Conservation (phyloP, 768 basidiomycete genomes). For the Dacryopinax spathularia region DNA sequence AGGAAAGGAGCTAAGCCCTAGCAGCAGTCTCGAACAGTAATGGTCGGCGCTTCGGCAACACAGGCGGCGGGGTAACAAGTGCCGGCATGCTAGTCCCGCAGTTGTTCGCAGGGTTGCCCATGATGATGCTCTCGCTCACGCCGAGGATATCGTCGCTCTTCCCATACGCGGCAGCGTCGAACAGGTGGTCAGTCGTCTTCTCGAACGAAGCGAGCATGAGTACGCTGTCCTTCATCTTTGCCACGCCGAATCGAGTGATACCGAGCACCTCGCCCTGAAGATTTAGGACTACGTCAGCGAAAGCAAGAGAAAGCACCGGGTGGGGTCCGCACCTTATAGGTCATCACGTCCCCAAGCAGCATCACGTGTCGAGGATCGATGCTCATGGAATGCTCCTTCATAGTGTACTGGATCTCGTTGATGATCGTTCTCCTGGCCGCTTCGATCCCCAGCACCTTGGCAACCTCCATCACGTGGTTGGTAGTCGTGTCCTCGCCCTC, state of each 20-base stretch:
- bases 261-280: slow-evolving; percentile 86
- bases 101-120: slow-evolving; percentile 90
- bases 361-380: slow-evolving; percentile 98
- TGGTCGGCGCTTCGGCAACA: slow-evolving; percentile 19
- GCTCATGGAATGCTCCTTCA: slow-evolving; percentile 94
- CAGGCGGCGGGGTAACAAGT: slow-evolving; percentile 25
- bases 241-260: slow-evolving; percentile 96
- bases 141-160: slow-evolving; percentile 92
- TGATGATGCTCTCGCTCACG: slow-evolving; percentile 98
- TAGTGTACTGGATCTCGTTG: slow-evolving; percentile 93
- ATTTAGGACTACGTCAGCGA: not conserved
- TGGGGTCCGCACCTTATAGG: slow-evolving; percentile 61
- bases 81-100: slow-evolving; percentile 81
- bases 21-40: slow-evolving; percentile 24
- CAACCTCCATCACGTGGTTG: slow-evolving; percentile 94
- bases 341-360: slow-evolving; percentile 97
- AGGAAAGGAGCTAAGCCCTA: no score
- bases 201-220: slow-evolving; percentile 99
- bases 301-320: not conserved
- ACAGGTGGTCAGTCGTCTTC: slow-evolving; percentile 97
- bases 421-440: slow-evolving; percentile 88
- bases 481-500: slow-evolving; percentile 83
- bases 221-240: slow-evolving; percentile 99
- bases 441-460: slow-evolving; percentile 93
- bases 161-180: slow-evolving; percentile 91